These are phyloP conservation scores for Pseudocercospora vitis DNA, from an alignment of 2,329 filamentous ascomycete species.

Conservation along the genomic window DNA sequence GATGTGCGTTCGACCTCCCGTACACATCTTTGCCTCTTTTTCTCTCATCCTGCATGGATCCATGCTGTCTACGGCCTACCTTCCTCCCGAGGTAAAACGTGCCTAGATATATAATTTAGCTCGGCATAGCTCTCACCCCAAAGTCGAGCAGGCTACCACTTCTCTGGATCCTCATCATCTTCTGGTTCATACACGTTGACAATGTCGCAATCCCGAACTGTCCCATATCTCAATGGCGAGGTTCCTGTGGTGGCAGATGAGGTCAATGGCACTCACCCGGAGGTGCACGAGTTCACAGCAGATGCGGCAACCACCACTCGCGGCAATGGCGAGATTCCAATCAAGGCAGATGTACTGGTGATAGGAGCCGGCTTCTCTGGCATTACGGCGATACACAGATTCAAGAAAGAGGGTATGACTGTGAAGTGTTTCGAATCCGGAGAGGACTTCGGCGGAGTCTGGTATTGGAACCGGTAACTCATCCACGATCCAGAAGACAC, in stretches of 20 bases:
- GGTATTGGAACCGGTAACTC: conserved; percentile 40
- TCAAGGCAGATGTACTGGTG: conserved; percentile 30
- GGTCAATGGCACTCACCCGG: conserved; percentile 11
- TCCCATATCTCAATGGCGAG: conserved; percentile 19
- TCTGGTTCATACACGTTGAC: background rate
- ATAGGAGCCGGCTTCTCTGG: conserved; percentile 47
- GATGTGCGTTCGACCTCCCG: too few species aligned
- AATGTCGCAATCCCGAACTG: conserved; percentile 8
- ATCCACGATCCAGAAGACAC: background rate
- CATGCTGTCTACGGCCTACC: background rate
- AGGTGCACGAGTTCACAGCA: conserved; percentile 18
- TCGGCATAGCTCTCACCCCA: background rate
- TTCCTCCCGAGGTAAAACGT: background rate
- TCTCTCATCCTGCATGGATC: background rate
- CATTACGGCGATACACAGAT: conserved; percentile 40
- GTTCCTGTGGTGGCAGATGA: conserved; percentile 17
- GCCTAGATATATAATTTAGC: background rate
- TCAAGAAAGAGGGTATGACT: conserved; percentile 37
- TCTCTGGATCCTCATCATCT: background rate
- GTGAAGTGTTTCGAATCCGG: conserved; percentile 41
- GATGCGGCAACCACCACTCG: conserved; percentile 5
- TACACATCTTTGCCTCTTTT: background rate
- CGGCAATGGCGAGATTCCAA: background rate
- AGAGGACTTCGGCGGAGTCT: conserved; percentile 40
- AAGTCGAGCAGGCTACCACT: too few species aligned